Evolutionary conservation across 441 rosid genomes (phyloP).

Genomic region (Kokia cookei): DNA sequence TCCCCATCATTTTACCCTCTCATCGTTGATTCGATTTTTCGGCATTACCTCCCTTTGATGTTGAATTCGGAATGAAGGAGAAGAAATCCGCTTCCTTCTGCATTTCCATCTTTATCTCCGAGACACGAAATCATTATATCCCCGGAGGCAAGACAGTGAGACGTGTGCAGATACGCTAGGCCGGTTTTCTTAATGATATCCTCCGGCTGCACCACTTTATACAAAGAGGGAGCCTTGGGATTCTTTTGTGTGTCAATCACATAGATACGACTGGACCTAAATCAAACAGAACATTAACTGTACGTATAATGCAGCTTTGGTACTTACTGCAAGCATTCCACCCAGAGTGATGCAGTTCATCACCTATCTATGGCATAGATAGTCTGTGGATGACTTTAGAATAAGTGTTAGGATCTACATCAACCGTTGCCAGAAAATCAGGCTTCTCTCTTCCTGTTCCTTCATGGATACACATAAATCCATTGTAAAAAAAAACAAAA

Average conservation of each 20-base stretch:
- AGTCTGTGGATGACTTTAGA: slow-evolving; percentile 20
- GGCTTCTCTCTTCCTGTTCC: slow-evolving; percentile 80
- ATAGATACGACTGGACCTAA: slow-evolving; percentile 83
- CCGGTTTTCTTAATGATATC: slow-evolving; percentile 69
- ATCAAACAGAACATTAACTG: neutral
- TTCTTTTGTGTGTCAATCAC: slow-evolving; percentile 52
- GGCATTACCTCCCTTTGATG: slow-evolving; percentile 64
- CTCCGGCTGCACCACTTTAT: slow-evolving; percentile 62
- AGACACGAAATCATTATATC: slow-evolving; percentile 79
- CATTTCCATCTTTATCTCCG: slow-evolving; percentile 84
- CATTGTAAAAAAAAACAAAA: neutral
- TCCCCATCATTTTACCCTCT: neutral
- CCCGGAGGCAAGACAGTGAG: slow-evolving; percentile 91
- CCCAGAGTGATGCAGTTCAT: neutral
- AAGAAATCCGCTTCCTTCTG: slow-evolving; percentile 82
- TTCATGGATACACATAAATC: slow-evolving; percentile 8
- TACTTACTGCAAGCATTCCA: slow-evolving; percentile 62
- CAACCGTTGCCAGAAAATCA: slow-evolving; percentile 76
- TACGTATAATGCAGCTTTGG: neutral
- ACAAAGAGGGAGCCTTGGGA: slow-evolving; percentile 67
- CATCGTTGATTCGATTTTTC: neutral
- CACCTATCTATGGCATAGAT: neutral
- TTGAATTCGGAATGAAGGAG: slow-evolving; percentile 80
- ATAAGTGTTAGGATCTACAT: slow-evolving; percentile 66
- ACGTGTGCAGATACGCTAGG: slow-evolving; percentile 78